Conservation (phyloP, 2,329 filamentous ascomycete genomes). For the Aureobasidium sp. region DNA sequence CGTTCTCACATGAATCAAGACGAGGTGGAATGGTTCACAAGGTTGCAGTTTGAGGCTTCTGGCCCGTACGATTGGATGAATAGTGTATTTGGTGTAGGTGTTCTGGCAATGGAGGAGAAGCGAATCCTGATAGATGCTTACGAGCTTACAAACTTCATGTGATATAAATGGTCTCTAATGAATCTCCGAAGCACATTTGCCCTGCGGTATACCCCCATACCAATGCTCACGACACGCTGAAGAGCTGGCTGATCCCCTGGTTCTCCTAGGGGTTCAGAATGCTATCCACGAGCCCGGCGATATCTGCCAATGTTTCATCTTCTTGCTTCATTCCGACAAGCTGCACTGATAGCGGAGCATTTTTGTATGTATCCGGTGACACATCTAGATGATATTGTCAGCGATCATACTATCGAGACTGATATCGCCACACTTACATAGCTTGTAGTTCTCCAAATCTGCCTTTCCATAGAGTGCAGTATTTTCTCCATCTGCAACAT, state of each 20-base stretch:
- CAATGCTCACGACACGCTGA: no score
- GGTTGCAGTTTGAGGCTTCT: slow-evolving; percentile 22
- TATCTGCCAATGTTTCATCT: slow-evolving; percentile 47
- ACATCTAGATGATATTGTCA: slow-evolving; percentile 21
- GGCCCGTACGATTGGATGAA: slow-evolving; percentile 24
- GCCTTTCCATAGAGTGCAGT: slow-evolving; percentile 28
- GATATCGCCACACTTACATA: slow-evolving; percentile 35
- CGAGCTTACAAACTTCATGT: slow-evolving; percentile 21
- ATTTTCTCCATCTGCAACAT: slow-evolving; percentile 24
- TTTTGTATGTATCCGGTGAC: slow-evolving; percentile 41
- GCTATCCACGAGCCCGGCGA: slow-evolving; percentile 1
- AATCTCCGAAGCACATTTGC: no score
- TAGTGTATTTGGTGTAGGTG: slow-evolving; percentile 22
- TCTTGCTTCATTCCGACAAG: slow-evolving; percentile 47
- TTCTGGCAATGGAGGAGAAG: slow-evolving; percentile 21
- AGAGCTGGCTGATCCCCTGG: background rate
- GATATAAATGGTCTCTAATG: background rate
- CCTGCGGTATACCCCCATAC: no score
- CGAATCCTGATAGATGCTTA: slow-evolving; percentile 25
- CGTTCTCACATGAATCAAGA: slow-evolving; percentile 20
- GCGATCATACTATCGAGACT: background rate
- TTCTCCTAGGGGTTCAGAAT: background rate
- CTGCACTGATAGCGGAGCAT: slow-evolving; percentile 48
- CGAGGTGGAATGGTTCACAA: slow-evolving; percentile 23
- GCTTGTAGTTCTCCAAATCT: slow-evolving; percentile 42